Percentiles rank a stretch among this genome's conserved stretches.
Evolutionary conservation across 768 basidiomycete species (phyloP).

Genomic region (Mycena vulgaris): DNA sequence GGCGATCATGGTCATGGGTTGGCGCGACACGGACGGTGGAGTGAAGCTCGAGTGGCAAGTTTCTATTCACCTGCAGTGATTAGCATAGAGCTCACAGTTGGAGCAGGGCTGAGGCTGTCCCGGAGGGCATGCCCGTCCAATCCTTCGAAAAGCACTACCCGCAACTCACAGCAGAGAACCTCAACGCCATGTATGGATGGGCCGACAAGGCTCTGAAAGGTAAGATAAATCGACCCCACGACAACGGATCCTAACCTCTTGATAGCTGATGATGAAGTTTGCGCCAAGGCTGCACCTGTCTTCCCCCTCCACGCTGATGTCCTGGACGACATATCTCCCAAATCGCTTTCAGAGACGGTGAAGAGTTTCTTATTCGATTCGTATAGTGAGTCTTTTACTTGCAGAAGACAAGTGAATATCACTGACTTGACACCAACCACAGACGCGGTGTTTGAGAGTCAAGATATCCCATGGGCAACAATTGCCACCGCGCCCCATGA

Average conservation of each 20-base stretch:
- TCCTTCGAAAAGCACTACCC: neutral
- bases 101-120: neutral
- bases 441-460: slow-evolving; percentile 11
- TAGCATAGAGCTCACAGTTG: neutral
- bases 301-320: slow-evolving; percentile 2
- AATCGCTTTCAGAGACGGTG: neutral
- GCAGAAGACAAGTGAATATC: neutral
- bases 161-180: neutral
- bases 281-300: neutral
- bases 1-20: slow-evolving; percentile 13
- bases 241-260: neutral
- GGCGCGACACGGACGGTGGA: neutral
- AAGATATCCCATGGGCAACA: slow-evolving; percentile 14
- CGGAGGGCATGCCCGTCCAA: neutral
- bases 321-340: slow-evolving; percentile 4
- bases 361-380: slow-evolving; percentile 1
- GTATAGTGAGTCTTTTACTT: neutral
- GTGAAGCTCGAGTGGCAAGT: neutral
- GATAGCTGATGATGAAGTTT: slow-evolving; percentile 6
- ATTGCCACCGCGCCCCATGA: neutral
- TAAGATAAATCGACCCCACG: neutral
- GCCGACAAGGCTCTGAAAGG: slow-evolving; percentile 26
- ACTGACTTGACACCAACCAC: neutral
- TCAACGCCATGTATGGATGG: slow-evolving; percentile 7
- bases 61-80: neutral